Evolutionary conservation across 768 basidiomycete genomes (phyloP).

Genomic region (Termitomyces heimii): DNA sequence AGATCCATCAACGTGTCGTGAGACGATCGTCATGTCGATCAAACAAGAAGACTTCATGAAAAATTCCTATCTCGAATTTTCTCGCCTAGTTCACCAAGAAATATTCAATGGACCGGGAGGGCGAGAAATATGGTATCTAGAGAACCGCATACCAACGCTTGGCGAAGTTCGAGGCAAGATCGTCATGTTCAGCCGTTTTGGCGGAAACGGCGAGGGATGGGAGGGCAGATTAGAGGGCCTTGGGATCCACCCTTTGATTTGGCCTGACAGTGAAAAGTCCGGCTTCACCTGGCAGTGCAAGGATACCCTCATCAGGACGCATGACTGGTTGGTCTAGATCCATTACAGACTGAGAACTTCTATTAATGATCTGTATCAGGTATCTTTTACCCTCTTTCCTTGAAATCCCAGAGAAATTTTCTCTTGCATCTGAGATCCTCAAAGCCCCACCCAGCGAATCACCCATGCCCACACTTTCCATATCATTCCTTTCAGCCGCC

Average conservation of each 20-base stretch:
- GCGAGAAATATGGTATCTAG: conserved; percentile 71
- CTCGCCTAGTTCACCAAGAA: conserved; percentile 56
- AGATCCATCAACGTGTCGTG: conserved; percentile 46
- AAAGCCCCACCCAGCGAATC: conserved; percentile 31
- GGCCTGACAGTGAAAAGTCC: conserved; percentile 73
- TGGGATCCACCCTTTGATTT: conserved; percentile 82
- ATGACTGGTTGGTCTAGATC: conserved; percentile 67
- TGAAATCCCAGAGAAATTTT: conserved; percentile 77
- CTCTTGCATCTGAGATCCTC: conserved; percentile 2
- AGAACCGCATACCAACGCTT: conserved; percentile 73
- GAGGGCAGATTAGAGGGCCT: conserved; percentile 60
- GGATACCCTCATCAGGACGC: conserved; percentile 61
- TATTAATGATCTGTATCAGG: conserved; percentile 33
- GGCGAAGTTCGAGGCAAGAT: conserved; percentile 85
- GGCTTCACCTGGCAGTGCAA: conserved; percentile 81
- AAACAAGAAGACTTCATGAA: conserved; percentile 76
- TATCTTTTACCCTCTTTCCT: conserved; percentile 77
- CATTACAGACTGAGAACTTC: neutral
- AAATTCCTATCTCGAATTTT: conserved; percentile 47
- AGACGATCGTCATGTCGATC: conserved; percentile 82
- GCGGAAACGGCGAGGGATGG: conserved; percentile 65
- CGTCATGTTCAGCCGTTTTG: conserved; percentile 84
- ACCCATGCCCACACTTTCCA: conserved; percentile 46
- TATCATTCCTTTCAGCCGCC: conserved; percentile 79
- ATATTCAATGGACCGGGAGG: conserved; percentile 52